phyloP scores from a whole-genome alignment of 1,284 basidiomycete genomes.

The Rhodotorula sp. region DNA sequence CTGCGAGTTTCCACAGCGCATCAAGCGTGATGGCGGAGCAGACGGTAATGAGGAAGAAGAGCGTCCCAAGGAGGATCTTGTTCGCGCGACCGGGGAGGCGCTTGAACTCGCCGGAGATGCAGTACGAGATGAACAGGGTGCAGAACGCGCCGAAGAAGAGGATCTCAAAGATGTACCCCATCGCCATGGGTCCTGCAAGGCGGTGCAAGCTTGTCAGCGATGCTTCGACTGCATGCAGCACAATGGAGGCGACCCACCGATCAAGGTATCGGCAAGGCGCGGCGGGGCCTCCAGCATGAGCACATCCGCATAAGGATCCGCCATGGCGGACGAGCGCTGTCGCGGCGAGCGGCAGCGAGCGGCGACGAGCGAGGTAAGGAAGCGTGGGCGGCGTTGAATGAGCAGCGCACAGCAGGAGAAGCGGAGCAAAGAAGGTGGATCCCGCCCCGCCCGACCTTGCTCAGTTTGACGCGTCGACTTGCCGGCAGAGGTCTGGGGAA shows the following conservation, averaged over 20 bases:
- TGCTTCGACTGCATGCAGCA: not conserved
- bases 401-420: too few relatives aligned
- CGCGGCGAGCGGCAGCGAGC: too few relatives aligned
- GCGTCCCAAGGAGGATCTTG: not conserved
- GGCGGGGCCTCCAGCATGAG: not conserved
- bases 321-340: not conserved
- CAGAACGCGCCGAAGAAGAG: not conserved
- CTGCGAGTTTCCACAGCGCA: constrained; percentile 2
- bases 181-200: not conserved
- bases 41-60: constrained; percentile 4
- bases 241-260: not conserved
- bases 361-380: too few relatives aligned
- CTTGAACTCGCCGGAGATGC: not conserved
- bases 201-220: not conserved
- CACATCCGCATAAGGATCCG: not conserved
- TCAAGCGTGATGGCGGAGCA: constrained; percentile 6
- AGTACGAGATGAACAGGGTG: not conserved
- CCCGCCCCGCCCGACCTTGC: too few relatives aligned
- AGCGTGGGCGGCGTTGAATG: too few relatives aligned
- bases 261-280: not conserved
- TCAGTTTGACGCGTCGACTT: too few relatives aligned
- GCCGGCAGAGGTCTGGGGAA: too few relatives aligned
- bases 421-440: too few relatives aligned
- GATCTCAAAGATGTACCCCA: not conserved
- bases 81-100: not conserved